These are phyloP conservation scores for Triadica sebifera DNA, from an alignment of 345 rosid species.

Conservation along the genomic window DNA sequence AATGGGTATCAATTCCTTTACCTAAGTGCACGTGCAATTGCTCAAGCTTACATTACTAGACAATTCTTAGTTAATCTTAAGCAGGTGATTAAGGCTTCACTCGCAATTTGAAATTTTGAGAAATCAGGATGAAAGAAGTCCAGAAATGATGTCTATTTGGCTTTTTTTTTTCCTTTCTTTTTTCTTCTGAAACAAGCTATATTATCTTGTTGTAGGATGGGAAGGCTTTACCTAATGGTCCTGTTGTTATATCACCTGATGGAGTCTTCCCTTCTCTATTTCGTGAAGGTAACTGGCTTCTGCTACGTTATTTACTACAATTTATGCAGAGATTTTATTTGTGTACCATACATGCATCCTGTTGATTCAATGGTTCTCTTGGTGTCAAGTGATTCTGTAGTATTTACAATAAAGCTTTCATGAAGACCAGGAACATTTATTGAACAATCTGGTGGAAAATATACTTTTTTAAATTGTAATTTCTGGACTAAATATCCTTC, in stretches of 20 bases:
- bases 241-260: constrained; percentile 96
- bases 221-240: constrained; percentile 93
- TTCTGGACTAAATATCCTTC: constrained; percentile 13
- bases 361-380: not conserved
- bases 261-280: constrained; percentile 89
- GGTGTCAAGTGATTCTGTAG: not conserved
- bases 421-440: not conserved
- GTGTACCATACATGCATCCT: not conserved
- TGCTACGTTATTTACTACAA: not conserved
- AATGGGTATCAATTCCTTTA: constrained; percentile 93
- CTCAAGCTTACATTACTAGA: constrained; percentile 91
- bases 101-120: constrained; percentile 2
- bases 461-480: constrained; percentile 6
- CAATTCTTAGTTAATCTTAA: constrained; percentile 77
- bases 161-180: not conserved
- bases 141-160: not conserved
- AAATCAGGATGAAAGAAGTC: constrained; percentile 10
- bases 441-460: not conserved
- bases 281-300: constrained; percentile 70
- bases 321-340: not conserved
- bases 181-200: not conserved
- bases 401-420: not conserved
- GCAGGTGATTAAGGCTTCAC: constrained; percentile 53
- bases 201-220: constrained; percentile 58
- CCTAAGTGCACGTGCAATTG: constrained; percentile 93